These are phyloP conservation scores for Carex cristatella DNA, from an alignment of 176 grass and related monocot genomes.

Conservation along the genomic window DNA sequence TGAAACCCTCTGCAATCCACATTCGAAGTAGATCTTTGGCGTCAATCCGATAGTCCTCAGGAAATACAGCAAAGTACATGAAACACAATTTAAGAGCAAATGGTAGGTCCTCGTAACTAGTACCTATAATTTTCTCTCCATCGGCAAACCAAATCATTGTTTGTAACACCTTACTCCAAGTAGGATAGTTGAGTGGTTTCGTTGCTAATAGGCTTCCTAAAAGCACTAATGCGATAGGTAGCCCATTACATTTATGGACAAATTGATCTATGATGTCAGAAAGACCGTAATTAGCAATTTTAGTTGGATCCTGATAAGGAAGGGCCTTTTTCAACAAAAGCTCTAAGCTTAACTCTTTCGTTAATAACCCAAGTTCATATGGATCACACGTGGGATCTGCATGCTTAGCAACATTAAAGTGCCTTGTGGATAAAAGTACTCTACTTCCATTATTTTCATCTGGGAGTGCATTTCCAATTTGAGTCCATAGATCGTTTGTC, in stretches of 20 bases:
- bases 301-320: background rate
- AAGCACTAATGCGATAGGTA: background rate
- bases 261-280: background rate
- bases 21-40: background rate
- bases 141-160: background rate
- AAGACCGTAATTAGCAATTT: background rate
- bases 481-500: background rate
- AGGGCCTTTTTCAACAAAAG: background rate
- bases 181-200: background rate
- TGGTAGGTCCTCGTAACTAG: background rate
- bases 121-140: background rate
- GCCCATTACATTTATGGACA: conserved; percentile 1
- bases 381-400: background rate
- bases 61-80: background rate
- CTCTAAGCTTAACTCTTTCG: background rate
- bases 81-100: background rate
- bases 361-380: background rate
- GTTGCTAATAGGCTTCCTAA: background rate
- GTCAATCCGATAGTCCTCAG: background rate
- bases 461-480: background rate
- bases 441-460: background rate
- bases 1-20: conserved; percentile 5
- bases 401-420: background rate
- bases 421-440: background rate
- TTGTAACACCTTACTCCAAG: background rate